Conservation (phyloP, 75 land plant genomes). For the Adiantum capillusveneris region DNA sequence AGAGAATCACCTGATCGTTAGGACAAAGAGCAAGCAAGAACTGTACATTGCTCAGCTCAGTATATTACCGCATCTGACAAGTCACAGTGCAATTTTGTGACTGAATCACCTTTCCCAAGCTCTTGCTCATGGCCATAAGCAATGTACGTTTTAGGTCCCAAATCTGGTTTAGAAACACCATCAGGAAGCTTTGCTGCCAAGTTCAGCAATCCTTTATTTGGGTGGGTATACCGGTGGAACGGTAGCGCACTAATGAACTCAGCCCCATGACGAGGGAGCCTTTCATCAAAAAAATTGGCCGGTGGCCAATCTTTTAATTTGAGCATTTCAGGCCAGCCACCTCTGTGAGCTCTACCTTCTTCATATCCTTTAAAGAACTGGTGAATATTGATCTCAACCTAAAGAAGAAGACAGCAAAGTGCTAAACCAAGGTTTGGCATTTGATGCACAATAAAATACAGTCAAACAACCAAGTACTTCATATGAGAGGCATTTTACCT, state of each 20-base stretch:
- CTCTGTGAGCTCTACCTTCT: slow-evolving; percentile 52
- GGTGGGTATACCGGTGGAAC: slow-evolving; percentile 69
- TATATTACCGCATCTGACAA: slow-evolving; percentile 73
- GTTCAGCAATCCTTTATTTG: slow-evolving; percentile 66
- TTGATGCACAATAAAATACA: background rate
- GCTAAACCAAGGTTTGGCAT: background rate
- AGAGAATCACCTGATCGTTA: background rate
- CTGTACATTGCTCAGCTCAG: too few species aligned
- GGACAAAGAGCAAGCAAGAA: background rate
- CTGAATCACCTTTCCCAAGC: slow-evolving; percentile 87
- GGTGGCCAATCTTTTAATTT: slow-evolving; percentile 96
- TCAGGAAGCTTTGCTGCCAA: slow-evolving; percentile 70
- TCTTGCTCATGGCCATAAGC: slow-evolving; percentile 74
- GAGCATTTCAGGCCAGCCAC: slow-evolving; percentile 77
- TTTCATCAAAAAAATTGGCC: slow-evolving; percentile 52
- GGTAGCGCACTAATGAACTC: slow-evolving; percentile 64
- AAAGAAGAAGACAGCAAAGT: background rate
- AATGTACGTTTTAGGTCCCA: slow-evolving; percentile 92
- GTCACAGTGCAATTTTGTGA: slow-evolving; percentile 85
- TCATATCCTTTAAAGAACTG: slow-evolving; percentile 75
- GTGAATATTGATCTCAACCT: slow-evolving; percentile 74
- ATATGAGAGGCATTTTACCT: slow-evolving; percentile 27
- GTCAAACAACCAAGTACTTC: background rate
- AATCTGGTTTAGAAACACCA: slow-evolving; percentile 46
- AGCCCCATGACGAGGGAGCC: slow-evolving; percentile 67